Percentiles rank a stretch among this genome's conserved stretches.
Conservation (phyloP, 163 green algal genomes). For the Scenedesmus sp. region DNA sequence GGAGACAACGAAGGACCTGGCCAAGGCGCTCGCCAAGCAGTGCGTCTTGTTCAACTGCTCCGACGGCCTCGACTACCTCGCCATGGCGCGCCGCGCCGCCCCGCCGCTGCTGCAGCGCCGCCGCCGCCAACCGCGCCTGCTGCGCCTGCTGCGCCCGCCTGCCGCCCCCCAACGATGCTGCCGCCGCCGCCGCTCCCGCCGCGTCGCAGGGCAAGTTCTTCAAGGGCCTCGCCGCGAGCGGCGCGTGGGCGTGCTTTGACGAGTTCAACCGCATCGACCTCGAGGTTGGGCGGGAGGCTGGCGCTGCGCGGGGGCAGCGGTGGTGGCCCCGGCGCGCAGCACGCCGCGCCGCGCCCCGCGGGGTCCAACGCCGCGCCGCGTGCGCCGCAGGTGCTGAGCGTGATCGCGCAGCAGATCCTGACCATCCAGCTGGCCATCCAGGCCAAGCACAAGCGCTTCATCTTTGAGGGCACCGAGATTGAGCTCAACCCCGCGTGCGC, state of each 20-base stretch:
- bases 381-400: constrained; percentile 68
- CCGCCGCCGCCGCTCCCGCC: background rate
- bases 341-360: too few species aligned
- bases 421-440: constrained; percentile 86
- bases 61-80: constrained; percentile 85
- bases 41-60: constrained; percentile 88
- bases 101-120: background rate
- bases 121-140: too few species aligned
- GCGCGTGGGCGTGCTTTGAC: constrained; percentile 87
- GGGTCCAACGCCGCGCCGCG: too few species aligned
- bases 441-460: constrained; percentile 77
- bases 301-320: too few species aligned
- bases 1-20: constrained; percentile 83
- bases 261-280: constrained; percentile 92
- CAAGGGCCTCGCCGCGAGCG: constrained; percentile 78
- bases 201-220: constrained; percentile 78
- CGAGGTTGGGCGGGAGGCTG: constrained; percentile 51
- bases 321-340: too few species aligned
- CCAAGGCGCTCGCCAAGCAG: constrained; percentile 85
- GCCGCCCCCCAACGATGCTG: too few species aligned
- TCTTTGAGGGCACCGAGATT: constrained; percentile 86
- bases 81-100: constrained; percentile 57
- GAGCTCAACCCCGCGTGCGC: constrained; percentile 71
- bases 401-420: constrained; percentile 82
- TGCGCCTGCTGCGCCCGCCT: too few species aligned